Conservation (phyloP, 2,329 filamentous ascomycete species). For the Calonectria crousiana region DNA sequence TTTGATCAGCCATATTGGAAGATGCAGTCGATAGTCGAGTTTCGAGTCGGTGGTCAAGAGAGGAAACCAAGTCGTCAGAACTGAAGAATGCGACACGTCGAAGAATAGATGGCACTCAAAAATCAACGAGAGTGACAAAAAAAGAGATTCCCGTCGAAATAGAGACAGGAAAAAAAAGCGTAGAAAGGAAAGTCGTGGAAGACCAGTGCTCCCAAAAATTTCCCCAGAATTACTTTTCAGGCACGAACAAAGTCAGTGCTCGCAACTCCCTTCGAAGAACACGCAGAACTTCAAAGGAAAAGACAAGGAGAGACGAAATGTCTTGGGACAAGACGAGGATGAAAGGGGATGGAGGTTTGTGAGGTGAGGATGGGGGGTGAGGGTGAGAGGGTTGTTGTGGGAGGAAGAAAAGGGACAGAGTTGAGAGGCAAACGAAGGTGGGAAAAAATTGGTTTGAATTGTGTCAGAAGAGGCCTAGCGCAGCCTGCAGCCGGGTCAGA, state of each 20-base stretch:
- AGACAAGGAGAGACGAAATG: slow-evolving; percentile 56
- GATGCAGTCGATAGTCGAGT: slow-evolving; percentile 39
- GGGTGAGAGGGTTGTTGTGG: slow-evolving; percentile 49
- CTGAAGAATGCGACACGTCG: slow-evolving; percentile 30
- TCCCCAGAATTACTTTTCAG: slow-evolving; percentile 49
- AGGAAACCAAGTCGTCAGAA: slow-evolving; percentile 36
- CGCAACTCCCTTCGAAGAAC: slow-evolving; percentile 56
- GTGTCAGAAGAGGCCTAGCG: slow-evolving; percentile 49
- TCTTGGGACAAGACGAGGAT: slow-evolving; percentile 48
- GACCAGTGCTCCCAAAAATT: slow-evolving; percentile 48
- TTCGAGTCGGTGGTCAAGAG: slow-evolving; percentile 35
- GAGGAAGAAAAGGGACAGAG: slow-evolving; percentile 48
- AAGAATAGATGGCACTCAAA: slow-evolving; percentile 46
- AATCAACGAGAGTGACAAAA: slow-evolving; percentile 42
- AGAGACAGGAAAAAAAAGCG: slow-evolving; percentile 43
- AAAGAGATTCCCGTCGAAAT: slow-evolving; percentile 45
- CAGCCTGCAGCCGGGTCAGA: slow-evolving; percentile 37
- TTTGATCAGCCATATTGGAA: slow-evolving; percentile 84
- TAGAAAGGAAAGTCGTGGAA: slow-evolving; percentile 50
- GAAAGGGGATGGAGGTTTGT: slow-evolving; percentile 47
- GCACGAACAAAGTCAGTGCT: slow-evolving; percentile 48
- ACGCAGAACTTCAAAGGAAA: slow-evolving; percentile 61
- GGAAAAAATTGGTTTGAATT: slow-evolving; percentile 51
- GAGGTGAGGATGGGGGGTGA: slow-evolving; percentile 46
- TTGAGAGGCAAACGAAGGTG: slow-evolving; percentile 48